Evolutionary conservation across 2,329 filamentous ascomycete species (phyloP).

Genomic region (Onygenales sp.): DNA sequence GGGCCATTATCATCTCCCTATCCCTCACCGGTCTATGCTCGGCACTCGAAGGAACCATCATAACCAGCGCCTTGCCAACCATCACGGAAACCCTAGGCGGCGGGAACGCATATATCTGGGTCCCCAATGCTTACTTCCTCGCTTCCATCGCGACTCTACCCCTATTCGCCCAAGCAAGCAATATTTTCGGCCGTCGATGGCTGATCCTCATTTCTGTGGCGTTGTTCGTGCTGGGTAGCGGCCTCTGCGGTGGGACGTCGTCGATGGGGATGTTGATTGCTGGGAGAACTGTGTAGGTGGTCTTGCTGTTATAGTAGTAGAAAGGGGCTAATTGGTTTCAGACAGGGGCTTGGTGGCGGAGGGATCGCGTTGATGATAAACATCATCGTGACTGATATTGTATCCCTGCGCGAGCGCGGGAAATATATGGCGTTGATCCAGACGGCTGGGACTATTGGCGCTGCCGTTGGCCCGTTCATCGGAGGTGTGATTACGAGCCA

Average conservation of each 20-base stretch:
- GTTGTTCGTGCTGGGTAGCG: constrained; percentile 43
- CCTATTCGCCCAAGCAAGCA: constrained; percentile 40
- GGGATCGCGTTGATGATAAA: constrained; percentile 36
- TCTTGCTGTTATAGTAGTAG: too few relatives aligned
- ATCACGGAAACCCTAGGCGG: constrained; percentile 22
- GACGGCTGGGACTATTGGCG: constrained; percentile 34
- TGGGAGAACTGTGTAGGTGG: constrained; percentile 34
- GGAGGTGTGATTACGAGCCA: constrained; percentile 13
- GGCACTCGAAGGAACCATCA: constrained; percentile 29
- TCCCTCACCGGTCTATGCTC: constrained; percentile 13
- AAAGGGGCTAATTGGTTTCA: too few relatives aligned
- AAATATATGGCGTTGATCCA: constrained; percentile 32
- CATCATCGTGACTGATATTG: constrained; percentile 43
- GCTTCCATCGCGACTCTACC: constrained; percentile 33
- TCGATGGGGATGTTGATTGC: constrained; percentile 40
- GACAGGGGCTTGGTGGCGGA: constrained; percentile 42
- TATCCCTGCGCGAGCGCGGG: constrained; percentile 40
- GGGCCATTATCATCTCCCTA: too few relatives aligned
- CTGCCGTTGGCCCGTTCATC: constrained; percentile 23
- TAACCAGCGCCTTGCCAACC: constrained; percentile 30
- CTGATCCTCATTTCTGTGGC: constrained; percentile 30
- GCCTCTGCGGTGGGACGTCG: constrained; percentile 40
- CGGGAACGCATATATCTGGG: constrained; percentile 24
- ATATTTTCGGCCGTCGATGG: constrained; percentile 43
- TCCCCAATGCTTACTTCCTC: constrained; percentile 22